phyloP scores from a whole-genome alignment of 257 asterid species.

The Scutellaria barbata region DNA sequence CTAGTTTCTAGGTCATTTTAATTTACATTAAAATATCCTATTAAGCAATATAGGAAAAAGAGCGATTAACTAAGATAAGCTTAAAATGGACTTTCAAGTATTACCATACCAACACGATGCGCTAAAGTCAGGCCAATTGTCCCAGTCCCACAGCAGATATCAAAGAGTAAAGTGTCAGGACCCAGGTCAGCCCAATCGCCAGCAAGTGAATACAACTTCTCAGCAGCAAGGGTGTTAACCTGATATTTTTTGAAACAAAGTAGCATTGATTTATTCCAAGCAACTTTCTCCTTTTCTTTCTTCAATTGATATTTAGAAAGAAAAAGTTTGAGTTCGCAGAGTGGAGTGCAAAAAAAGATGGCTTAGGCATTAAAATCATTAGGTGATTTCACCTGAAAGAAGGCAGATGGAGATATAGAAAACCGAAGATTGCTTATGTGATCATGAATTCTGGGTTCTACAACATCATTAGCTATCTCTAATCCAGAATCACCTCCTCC shows the following conservation, averaged over 20 bases:
- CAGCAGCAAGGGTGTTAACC: constrained; percentile 99
- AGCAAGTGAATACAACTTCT: constrained; percentile 88
- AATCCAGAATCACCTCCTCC: constrained; percentile 54
- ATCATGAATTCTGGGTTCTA: constrained; percentile 88
- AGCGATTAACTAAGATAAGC: not conserved
- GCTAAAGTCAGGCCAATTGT: constrained; percentile 93
- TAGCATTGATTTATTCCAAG: constrained; percentile 3
- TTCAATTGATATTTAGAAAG: not conserved
- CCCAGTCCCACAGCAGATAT: constrained; percentile 98
- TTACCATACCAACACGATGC: constrained; percentile 99
- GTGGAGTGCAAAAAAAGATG: not conserved
- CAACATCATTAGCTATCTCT: constrained; percentile 49
- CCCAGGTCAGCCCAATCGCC: constrained; percentile 98
- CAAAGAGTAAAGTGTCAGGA: constrained; percentile 91
- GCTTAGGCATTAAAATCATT: not conserved
- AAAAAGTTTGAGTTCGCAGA: not conserved
- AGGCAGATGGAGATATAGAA: constrained; percentile 94
- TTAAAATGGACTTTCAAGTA: constrained; percentile 47
- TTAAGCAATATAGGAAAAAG: constrained; percentile 16
- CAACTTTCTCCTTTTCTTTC: constrained; percentile 10
- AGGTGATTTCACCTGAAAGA: constrained; percentile 76
- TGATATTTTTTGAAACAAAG: constrained; percentile 43
- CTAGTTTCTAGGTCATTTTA: constrained; percentile 13
- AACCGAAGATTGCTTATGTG: constrained; percentile 75
- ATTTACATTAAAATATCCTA: not conserved